These are phyloP conservation scores for Monilinia polystroma DNA, from an alignment of 2,329 filamentous ascomycete species.

Conservation along the genomic window DNA sequence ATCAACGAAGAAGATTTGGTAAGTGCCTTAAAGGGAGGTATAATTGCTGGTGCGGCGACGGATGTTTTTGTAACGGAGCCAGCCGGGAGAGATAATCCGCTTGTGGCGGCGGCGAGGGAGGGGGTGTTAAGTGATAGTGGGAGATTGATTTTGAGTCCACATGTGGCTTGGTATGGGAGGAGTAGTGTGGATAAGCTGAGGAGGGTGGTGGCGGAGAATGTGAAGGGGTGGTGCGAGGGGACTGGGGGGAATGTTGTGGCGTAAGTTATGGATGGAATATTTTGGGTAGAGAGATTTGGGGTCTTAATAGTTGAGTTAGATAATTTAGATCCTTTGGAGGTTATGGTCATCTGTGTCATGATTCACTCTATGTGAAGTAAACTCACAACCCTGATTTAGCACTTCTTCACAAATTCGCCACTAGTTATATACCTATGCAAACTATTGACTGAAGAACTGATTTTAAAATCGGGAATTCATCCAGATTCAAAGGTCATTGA, in stretches of 20 bases:
- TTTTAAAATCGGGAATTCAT: too few species aligned
- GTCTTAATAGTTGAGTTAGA: too few species aligned
- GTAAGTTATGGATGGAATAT: slow-evolving; percentile 1
- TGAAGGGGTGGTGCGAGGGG: slow-evolving; percentile 47
- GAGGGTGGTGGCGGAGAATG: slow-evolving; percentile 46
- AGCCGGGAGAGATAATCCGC: slow-evolving; percentile 43
- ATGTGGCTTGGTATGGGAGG: slow-evolving; percentile 54
- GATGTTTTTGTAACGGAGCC: slow-evolving; percentile 41
- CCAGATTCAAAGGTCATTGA: too few species aligned
- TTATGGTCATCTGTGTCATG: background rate
- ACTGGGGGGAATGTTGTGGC: slow-evolving; percentile 28
- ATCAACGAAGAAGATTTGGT: slow-evolving; percentile 39
- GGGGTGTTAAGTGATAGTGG: slow-evolving; percentile 39
- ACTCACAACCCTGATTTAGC: too few species aligned
- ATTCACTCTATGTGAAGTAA: too few species aligned
- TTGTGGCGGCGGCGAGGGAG: slow-evolving; percentile 30
- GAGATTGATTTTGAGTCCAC: slow-evolving; percentile 52
- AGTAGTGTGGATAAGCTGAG: slow-evolving; percentile 49
- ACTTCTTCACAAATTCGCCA: too few species aligned
- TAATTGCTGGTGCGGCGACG: slow-evolving; percentile 37
- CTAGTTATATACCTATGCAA: too few species aligned
- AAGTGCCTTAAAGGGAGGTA: slow-evolving; percentile 33
- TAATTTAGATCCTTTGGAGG: too few species aligned
- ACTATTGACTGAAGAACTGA: too few species aligned
- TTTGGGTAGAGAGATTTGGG: too few species aligned